These are phyloP conservation scores for Candida insectalens DNA, from an alignment of 805 yeast genomes.

Conservation along the genomic window DNA sequence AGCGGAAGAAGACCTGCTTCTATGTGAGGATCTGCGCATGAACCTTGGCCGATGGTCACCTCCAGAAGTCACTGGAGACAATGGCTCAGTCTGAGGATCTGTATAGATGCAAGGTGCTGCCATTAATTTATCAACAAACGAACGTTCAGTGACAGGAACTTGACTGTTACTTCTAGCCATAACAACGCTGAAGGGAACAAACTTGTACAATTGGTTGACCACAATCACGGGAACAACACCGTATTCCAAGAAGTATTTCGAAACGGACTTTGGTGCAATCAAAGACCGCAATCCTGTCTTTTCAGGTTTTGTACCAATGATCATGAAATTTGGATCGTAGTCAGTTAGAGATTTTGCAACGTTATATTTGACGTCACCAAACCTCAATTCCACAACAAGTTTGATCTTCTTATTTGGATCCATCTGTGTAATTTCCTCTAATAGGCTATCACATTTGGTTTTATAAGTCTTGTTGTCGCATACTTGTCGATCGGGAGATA, in stretches of 20 bases:
- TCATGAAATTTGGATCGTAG: slow-evolving; percentile 34
- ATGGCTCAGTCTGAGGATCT: slow-evolving; percentile 1
- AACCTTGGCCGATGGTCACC: slow-evolving; percentile 14
- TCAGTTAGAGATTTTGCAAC: slow-evolving; percentile 31
- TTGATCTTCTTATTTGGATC: slow-evolving; percentile 28
- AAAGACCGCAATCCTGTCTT: slow-evolving; percentile 30
- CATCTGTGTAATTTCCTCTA: slow-evolving; percentile 22
- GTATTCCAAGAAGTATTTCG: slow-evolving; percentile 37
- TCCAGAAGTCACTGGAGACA: background rate
- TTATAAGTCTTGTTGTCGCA: slow-evolving; percentile 13
- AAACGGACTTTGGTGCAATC: slow-evolving; percentile 32
- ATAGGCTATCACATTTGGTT: slow-evolving; percentile 23
- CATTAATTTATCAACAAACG: slow-evolving; percentile 7
- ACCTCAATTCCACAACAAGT: slow-evolving; percentile 31
- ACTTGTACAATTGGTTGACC: slow-evolving; percentile 27
- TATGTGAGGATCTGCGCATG: too few relatives aligned
- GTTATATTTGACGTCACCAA: slow-evolving; percentile 33
- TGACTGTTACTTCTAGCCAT: too few relatives aligned
- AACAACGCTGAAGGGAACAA: too few relatives aligned
- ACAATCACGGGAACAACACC: slow-evolving; percentile 37
- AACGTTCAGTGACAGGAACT: background rate
- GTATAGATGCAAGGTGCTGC: slow-evolving; percentile 9
- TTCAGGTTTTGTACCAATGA: slow-evolving; percentile 34
- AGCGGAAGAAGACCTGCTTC: too few relatives aligned
- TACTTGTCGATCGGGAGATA: slow-evolving; percentile 26